Evolutionary conservation across 2,329 filamentous ascomycete species (phyloP).

Genomic region (Claviceps sp.): DNA sequence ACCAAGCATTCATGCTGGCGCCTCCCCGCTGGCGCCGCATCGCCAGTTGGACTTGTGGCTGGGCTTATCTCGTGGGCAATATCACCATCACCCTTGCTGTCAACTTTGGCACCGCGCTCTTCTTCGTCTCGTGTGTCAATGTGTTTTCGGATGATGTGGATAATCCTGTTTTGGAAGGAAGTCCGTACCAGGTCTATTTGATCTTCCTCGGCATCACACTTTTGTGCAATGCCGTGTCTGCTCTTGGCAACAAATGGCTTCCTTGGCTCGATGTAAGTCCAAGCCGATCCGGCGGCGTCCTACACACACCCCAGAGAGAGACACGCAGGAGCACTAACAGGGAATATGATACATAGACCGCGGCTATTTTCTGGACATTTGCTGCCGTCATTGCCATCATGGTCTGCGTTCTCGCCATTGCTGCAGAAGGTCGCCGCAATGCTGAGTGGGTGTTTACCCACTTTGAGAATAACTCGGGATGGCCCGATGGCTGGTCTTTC

Average conservation of each 20-base stretch:
- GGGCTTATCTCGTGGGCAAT: conserved; percentile 67
- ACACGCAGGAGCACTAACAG: not conserved
- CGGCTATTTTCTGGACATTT: conserved; percentile 65
- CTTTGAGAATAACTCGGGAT: conserved; percentile 57
- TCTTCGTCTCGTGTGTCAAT: conserved; percentile 41
- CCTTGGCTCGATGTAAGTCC: conserved; percentile 55
- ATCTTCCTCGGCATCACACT: conserved; percentile 59
- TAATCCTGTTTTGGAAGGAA: conserved; percentile 30
- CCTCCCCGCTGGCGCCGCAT: conserved; percentile 45
- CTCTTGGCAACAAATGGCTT: conserved; percentile 53
- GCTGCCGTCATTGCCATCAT: conserved; percentile 54
- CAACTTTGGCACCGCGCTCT: conserved; percentile 64
- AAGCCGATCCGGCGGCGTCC: not conserved
- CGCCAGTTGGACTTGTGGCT: conserved; percentile 59
- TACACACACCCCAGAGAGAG: not conserved
- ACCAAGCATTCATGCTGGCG: conserved; percentile 65
- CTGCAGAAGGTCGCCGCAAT: conserved; percentile 51
- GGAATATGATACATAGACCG: conserved; percentile 29
- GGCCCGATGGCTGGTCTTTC: conserved; percentile 60
- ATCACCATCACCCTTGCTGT: conserved; percentile 75
- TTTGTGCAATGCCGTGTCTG: conserved; percentile 50
- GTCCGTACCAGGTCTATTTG: conserved; percentile 53
- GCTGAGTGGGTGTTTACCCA: conserved; percentile 53
- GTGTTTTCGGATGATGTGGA: conserved; percentile 36
- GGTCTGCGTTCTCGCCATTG: conserved; percentile 48